Evolutionary conservation across 495 filamentous ascomycete species (phyloP), one percentile per base, ranked within the genome.

Genomic region (Neurospora intermedia): DNA sequence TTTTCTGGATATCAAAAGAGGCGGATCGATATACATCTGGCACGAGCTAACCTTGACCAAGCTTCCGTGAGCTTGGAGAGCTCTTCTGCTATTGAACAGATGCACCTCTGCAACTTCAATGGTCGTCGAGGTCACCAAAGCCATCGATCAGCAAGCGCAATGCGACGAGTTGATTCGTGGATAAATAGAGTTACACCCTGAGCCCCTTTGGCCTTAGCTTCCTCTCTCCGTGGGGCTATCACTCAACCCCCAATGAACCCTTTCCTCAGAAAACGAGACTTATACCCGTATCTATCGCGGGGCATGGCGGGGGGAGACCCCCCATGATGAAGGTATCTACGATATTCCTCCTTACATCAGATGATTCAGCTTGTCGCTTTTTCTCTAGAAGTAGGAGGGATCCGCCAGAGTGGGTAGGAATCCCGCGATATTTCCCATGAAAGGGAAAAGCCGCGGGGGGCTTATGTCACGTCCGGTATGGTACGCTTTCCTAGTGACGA

Each of bases 101-200:
- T 15, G 27, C 54, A 2, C 27, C 27, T 46, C 0, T 46, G 4
- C 43, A 7, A 10, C 3, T n/a, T 62, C 13, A 18, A 35, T 18
- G 13, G 54, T 18, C 27, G 15, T 66, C 54, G 2, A 66, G 3
- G 27, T 66, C 23, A 62, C 6, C 23, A 15, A 59, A 35, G 54
- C 54, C 27, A 66, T 31, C 27, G 27, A 31, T 66, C 27, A 35
- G 54, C 54, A 54, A 66, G 35, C 43, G 0, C 70, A 15, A 72
- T 2, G 23, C 31, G 20, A 31, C 1, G 1, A 38, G 11, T n/a
- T 79, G 74, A 79, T 78, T 79, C 69, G 78, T 78, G 78, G 78
- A 70, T 78, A 78, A 78, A 74, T 74, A 73, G 73, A 66, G 27
- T 66, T 35, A 66, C 54, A 66, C 27, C 27, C 54, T 62, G 13